phyloP scores from a whole-genome alignment of 139 green algal genomes.

The Chlorella vulgaris region DNA sequence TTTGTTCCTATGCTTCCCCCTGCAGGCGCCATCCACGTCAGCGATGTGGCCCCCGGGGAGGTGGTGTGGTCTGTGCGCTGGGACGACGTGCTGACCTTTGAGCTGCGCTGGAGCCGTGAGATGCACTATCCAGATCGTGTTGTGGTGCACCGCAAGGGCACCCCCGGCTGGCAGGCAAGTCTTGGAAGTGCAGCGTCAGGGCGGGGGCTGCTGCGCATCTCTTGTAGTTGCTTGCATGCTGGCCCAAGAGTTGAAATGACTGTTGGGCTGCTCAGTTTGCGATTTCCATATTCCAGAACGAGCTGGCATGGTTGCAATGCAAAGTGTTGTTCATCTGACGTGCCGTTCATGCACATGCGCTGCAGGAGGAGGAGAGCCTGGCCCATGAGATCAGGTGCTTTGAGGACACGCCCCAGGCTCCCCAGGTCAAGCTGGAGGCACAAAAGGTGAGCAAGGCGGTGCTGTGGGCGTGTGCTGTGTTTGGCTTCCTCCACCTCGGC shows the following conservation, averaged over 20 bases:
- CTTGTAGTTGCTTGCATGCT: no score
- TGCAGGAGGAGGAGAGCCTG: slow-evolving; percentile 62
- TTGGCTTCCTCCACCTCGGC: background rate
- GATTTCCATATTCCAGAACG: no score
- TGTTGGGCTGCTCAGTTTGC: no score
- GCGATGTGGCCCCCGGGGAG: slow-evolving; percentile 13
- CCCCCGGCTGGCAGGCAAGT: background rate
- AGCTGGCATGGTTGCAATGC: no score
- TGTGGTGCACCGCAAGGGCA: slow-evolving; percentile 75
- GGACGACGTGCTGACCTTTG: slow-evolving; percentile 67
- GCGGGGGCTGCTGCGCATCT: background rate
- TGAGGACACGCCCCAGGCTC: slow-evolving; percentile 63
- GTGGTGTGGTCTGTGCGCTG: slow-evolving; percentile 41
- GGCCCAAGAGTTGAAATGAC: no score
- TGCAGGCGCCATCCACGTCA: slow-evolving; percentile 19
- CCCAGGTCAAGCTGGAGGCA: slow-evolving; percentile 62
- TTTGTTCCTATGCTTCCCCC: background rate
- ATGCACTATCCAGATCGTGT: slow-evolving; percentile 59
- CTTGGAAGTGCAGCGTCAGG: background rate
- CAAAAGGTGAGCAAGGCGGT: slow-evolving; percentile 37
- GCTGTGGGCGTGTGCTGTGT: background rate
- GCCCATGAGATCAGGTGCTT: slow-evolving; percentile 74
- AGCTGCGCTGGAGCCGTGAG: slow-evolving; percentile 45
- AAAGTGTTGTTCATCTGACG: no score
- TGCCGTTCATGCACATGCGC: background rate